These are phyloP conservation scores for Kwoniella heveanensis DNA, from an alignment of 768 basidiomycete genomes.

Conservation along the genomic window DNA sequence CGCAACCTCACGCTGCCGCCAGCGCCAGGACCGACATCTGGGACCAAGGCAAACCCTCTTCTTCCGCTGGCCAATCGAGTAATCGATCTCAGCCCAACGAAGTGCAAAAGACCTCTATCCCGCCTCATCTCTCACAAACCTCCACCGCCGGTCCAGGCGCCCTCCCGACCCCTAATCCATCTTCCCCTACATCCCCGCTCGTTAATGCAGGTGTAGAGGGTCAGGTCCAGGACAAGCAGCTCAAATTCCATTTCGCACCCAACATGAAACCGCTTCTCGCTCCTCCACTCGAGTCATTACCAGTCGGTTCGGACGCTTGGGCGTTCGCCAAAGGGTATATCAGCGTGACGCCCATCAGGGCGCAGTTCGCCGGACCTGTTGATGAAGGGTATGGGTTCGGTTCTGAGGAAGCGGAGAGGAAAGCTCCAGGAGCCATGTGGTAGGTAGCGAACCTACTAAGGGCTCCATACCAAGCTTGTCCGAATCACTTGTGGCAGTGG, in stretches of 20 bases:
- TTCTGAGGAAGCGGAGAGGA: constrained; percentile 25
- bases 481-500: too few species aligned
- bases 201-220: background rate
- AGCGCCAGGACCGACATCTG: background rate
- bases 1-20: constrained; percentile 3
- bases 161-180: constrained; percentile 31
- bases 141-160: constrained; percentile 46
- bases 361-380: constrained; percentile 29
- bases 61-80: background rate
- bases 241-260: constrained; percentile 76
- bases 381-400: constrained; percentile 30
- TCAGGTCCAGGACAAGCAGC: background rate
- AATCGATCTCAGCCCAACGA: background rate
- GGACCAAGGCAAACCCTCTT: constrained; percentile 8
- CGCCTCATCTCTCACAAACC: constrained; percentile 16
- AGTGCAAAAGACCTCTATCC: constrained; percentile 4
- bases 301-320: constrained; percentile 72
- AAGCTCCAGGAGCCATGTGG: constrained; percentile 15
- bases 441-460: too few species aligned
- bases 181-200: constrained; percentile 11
- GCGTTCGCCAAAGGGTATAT: constrained; percentile 48
- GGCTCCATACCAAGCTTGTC: too few species aligned
- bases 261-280: constrained; percentile 70
- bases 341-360: constrained; percentile 38
- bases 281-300: constrained; percentile 65